Percentiles rank a stretch among this genome's conserved stretches.
These are phyloP conservation scores for Neofusicoccum umdonicola DNA, from an alignment of 2,329 filamentous ascomycete species.

Conservation along the genomic window DNA sequence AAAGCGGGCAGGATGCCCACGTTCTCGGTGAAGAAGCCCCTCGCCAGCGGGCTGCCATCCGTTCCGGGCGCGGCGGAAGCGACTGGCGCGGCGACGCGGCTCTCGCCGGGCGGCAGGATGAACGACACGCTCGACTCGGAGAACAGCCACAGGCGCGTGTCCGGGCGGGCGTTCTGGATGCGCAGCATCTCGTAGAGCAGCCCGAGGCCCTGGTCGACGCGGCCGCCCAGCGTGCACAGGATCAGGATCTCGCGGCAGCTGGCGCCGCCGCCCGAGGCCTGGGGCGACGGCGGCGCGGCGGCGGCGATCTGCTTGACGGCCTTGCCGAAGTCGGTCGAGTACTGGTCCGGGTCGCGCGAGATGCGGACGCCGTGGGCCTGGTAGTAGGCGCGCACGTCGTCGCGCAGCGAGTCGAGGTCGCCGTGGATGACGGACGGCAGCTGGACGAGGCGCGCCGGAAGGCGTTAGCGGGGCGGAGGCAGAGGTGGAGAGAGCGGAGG, in stretches of 20 bases:
- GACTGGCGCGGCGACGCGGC: slow-evolving; percentile 64
- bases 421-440: slow-evolving; percentile 69
- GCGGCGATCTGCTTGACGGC: slow-evolving; percentile 58
- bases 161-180: slow-evolving; percentile 45
- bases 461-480: not conserved
- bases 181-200: slow-evolving; percentile 80
- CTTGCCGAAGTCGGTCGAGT: slow-evolving; percentile 90
- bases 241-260: slow-evolving; percentile 62
- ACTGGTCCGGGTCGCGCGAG: slow-evolving; percentile 68
- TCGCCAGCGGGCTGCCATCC: slow-evolving; percentile 13
- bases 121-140: slow-evolving; percentile 81
- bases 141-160: slow-evolving; percentile 67
- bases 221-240: slow-evolving; percentile 80
- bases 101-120: slow-evolving; percentile 67
- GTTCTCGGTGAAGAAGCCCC: slow-evolving; percentile 66
- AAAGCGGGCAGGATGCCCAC: slow-evolving; percentile 84
- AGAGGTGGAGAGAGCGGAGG: not conserved
- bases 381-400: slow-evolving; percentile 66
- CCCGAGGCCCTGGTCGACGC: slow-evolving; percentile 88
- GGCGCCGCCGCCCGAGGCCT: slow-evolving; percentile 24
- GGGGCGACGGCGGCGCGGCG: slow-evolving; percentile 36
- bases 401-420: slow-evolving; percentile 80
- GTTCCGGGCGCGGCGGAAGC: slow-evolving; percentile 19
- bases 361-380: slow-evolving; percentile 52
- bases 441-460: slow-evolving; percentile 19